Base-by-base conservation (phyloP, 495 filamentous ascomycete species). In the Ramalina intermedia region DNA sequence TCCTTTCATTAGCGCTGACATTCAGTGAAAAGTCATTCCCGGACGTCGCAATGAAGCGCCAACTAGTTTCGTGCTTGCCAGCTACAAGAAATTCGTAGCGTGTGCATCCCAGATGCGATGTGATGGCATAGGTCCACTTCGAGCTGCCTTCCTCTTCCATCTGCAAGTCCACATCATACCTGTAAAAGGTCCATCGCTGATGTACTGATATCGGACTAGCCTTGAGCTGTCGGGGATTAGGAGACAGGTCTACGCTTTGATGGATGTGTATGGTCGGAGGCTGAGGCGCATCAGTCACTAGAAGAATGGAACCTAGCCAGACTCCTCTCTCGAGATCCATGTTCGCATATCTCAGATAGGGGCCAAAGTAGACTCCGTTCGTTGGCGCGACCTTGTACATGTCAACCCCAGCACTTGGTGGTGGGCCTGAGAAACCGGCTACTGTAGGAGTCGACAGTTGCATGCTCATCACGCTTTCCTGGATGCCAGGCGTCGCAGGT, bases 291-390 rank as follows among this genome's bases (percentile, higher is more conserved):
- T 95, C 89, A 1, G 89, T 94, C 12, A 96, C 79, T 21, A 98
- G 78, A 53, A 87, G 65, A 56, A 86, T 84, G 2, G 79, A 83
- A 9, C 87, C 88, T 11, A 90, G 65, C 91, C 91, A 98, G 29
- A 89, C 54, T 2, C 93, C 91, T 56, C 80, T 81, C 60, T 96
- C 89, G 33, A 96, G 57, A 50, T 98, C 85, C 89, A 98, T 96
- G 59, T 98, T 98, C 4, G 86, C 85, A 59, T 98, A 98, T 52
- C 89, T 72, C 38, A 98, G 71, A 61, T 96, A 96, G 0, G 91
- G 91, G 1, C 91, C 91, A 63, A 98, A 96, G 62, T 96, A 98
- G 14, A 96, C 91, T n/a, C 88, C 89, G 51, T 98, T 98, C 2
- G 86, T 93, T 4, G 91, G 88, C 41, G 81, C 79, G 43, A 94